Base-by-base conservation (phyloP, 2,329 filamentous ascomycete species). In the Sporothrix variecibatus region DNA sequence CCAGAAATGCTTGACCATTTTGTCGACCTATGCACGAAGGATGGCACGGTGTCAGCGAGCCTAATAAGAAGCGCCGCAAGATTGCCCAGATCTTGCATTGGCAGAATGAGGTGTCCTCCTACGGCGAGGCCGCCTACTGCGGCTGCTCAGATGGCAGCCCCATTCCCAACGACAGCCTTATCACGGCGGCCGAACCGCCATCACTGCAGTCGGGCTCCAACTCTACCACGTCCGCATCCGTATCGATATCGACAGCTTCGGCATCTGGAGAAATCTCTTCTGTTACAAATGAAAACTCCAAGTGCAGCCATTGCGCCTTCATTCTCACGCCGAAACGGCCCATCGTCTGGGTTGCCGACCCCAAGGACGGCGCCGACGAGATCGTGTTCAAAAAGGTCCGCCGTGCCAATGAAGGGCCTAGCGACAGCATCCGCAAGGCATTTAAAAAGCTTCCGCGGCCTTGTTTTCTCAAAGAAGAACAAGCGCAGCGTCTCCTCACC, bases 51-150 rank as follows among this genome's bases (percentile, higher is more conserved):
- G 43, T 49, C n/a, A 12, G 73, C 3, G 51, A 74, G 11, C 9
- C 34, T 8, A 15, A 38, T 8, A 77, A 77, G 65, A 77, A 76
- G 67, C 75, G 74, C 46, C 73, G 72, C 40, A 80, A 78, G 74
- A 74, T 78, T 56, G 73, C 76, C 69, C 83, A 84, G 79, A 86
- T 88, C 76, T 80, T 85, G 74, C 82, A 85, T 75, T 89, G 87
- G 87, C 84, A 85, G 73, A 80, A 80, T 71, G 87, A 88, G 80
- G 85, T 88, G 67, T 81, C 81, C 49, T 78, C 80, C 28, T 80
- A 82, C 67, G 79, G 78, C 1, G 53, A 70, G 40, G 28, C 60
- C 49, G 78, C 79, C 26, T 79, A 80, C 17, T 83, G 83, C 77
- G 78, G 76, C 70, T 82, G 81, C 72, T 79, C 80, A 5, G 77